phyloP scores from a whole-genome alignment of 495 filamentous ascomycete species.

The Aspergillus leporis region DNA sequence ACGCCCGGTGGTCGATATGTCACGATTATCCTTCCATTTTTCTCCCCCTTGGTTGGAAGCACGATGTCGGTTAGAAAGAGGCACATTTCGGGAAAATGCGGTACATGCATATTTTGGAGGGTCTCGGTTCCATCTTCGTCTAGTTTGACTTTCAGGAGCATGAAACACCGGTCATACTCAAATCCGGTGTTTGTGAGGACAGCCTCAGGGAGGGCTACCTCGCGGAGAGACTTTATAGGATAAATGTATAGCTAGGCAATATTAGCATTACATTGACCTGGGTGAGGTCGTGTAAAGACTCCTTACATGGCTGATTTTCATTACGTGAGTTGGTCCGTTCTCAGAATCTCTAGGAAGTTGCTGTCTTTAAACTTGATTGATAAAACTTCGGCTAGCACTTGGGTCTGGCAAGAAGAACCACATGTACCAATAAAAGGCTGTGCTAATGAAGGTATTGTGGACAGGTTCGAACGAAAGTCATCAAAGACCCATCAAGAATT shows the following conservation, averaged over 20 bases:
- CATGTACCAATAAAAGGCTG: too few species aligned
- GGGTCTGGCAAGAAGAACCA: too few species aligned
- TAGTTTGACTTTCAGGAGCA: constrained; percentile 62
- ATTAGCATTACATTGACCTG: background rate
- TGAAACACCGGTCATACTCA: constrained; percentile 73
- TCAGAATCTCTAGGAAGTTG: background rate
- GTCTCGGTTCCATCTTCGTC: constrained; percentile 27
- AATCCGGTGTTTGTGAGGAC: constrained; percentile 67
- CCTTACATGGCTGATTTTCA: constrained; percentile 47
- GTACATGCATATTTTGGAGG: constrained; percentile 68
- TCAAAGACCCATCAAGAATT: too few species aligned
- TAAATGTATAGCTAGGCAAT: constrained; percentile 74
- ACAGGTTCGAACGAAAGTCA: too few species aligned
- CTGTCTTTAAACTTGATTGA: background rate
- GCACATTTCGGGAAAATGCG: constrained; percentile 61
- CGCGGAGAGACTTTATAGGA: constrained; percentile 83
- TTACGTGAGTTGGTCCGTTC: constrained; percentile 6
- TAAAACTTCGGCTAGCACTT: too few species aligned
- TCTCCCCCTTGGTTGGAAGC: constrained; percentile 25
- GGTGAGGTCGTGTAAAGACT: background rate
- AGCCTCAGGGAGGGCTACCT: constrained; percentile 56
- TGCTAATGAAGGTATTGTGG: too few species aligned
- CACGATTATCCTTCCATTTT: constrained; percentile 51
- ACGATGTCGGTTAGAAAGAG: constrained; percentile 65
- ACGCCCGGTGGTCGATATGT: constrained; percentile 48